A percentile compares a stretch with the other conserved stretches of the same genome.
phyloP scores from a whole-genome alignment of 1,284 basidiomycete species.

The Cystobasidium sp. region DNA sequence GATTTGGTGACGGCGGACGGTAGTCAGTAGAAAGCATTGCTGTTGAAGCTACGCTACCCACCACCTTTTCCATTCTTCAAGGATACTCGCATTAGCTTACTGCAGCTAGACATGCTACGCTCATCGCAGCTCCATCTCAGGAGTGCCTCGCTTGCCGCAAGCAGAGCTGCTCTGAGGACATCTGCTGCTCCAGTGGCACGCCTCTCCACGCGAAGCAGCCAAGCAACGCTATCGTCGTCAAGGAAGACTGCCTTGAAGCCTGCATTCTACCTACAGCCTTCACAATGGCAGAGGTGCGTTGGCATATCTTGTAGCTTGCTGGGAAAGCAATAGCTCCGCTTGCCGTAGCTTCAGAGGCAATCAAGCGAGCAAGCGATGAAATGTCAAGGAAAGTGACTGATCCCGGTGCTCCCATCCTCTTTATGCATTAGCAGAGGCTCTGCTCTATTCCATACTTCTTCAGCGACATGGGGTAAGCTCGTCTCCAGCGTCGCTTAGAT shows the following conservation, averaged over 20 bases:
- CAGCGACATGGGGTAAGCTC: constrained; percentile 12
- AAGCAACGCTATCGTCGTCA: not conserved
- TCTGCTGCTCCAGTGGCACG: constrained; percentile 12
- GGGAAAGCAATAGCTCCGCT: not conserved
- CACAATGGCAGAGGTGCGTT: constrained; percentile 13
- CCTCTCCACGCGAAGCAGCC: constrained; percentile 9
- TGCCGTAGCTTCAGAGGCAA: not conserved
- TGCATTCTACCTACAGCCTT: not conserved
- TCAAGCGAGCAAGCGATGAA: not conserved
- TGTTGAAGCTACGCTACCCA: not conserved
- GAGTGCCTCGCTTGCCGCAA: constrained; percentile 9
- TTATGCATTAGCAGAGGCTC: not conserved
- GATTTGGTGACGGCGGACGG: not conserved
- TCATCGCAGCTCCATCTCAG: constrained; percentile 21
- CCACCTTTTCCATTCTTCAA: not conserved
- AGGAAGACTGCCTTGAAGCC: not conserved
- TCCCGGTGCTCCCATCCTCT: not conserved
- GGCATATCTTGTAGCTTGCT: not conserved
- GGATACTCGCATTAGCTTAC: not conserved
- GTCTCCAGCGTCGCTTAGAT: not conserved
- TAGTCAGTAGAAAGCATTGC: not conserved
- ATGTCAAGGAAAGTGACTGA: not conserved
- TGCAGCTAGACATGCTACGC: constrained; percentile 20
- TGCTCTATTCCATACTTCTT: constrained; percentile 13
- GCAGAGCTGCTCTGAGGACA: not conserved